Evolutionary conservation across 2,329 filamentous ascomycete genomes (phyloP).

Genomic region (Cryphonectria parasitica): DNA sequence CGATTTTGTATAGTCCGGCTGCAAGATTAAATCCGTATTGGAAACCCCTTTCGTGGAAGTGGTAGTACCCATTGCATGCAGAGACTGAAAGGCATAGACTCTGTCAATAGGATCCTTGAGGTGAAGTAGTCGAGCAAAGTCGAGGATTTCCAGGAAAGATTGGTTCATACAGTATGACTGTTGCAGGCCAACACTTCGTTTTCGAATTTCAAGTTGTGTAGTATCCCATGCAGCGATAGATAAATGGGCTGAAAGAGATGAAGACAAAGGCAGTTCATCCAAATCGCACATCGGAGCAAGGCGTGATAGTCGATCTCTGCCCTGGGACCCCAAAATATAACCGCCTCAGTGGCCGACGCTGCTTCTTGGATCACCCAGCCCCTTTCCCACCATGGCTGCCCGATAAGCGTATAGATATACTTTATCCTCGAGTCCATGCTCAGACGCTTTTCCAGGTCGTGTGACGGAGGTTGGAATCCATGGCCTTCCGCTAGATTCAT

Average conservation of each 20-base stretch:
- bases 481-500: neutral
- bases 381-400: neutral
- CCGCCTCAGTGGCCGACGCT: neutral
- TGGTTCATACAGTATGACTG: neutral
- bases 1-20: neutral
- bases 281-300: neutral
- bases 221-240: neutral
- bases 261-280: neutral
- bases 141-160: neutral
- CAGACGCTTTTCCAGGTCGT: neutral
- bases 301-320: neutral
- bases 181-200: neutral
- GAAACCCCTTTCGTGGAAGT: neutral
- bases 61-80: neutral
- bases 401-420: neutral
- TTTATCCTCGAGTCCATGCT: neutral
- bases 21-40: neutral
- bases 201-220: neutral
- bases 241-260: neutral
- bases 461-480: neutral
- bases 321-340: neutral
- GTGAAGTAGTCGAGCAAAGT: neutral
- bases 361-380: slow-evolving; percentile 4
- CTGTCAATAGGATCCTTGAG: neutral
- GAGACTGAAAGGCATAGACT: neutral